Conservation (phyloP, 108 stramenopile genomes). For the Nitzschia sp. region DNA sequence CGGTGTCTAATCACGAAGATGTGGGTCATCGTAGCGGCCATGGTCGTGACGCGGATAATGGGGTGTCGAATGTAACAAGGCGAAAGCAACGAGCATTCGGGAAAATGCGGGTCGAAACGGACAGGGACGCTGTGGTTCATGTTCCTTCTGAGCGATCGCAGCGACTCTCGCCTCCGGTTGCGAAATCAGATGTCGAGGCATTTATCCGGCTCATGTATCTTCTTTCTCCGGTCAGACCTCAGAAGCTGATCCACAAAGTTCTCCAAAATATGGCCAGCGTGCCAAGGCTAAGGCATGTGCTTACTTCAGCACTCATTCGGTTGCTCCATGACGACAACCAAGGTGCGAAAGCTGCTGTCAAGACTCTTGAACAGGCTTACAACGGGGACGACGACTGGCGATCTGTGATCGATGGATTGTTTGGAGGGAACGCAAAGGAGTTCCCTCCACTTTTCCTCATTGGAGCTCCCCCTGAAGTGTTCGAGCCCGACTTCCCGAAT, state of each 20-base stretch:
- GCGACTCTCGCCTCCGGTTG: constrained; percentile 50
- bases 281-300: constrained; percentile 35
- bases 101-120: constrained; percentile 62
- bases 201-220: constrained; percentile 72
- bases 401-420: constrained; percentile 22
- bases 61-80: constrained; percentile 8
- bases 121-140: constrained; percentile 53
- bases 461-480: constrained; percentile 70
- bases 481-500: constrained; percentile 32
- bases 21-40: constrained; percentile 14
- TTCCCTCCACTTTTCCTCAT: constrained; percentile 77
- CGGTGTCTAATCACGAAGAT: background rate
- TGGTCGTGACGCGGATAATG: constrained; percentile 11
- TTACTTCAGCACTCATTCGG: constrained; percentile 47
- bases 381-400: constrained; percentile 29
- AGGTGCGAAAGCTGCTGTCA: constrained; percentile 41
- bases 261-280: constrained; percentile 71
- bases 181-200: constrained; percentile 49
- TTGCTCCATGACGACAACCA: constrained; percentile 64
- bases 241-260: constrained; percentile 74
- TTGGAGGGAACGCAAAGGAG: constrained; percentile 26
- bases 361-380: constrained; percentile 26
- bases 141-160: constrained; percentile 23
- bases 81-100: constrained; percentile 40
- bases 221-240: constrained; percentile 77